phyloP scores from a whole-genome alignment of 2,329 filamentous ascomycete genomes.

The Xylaria sp. region DNA sequence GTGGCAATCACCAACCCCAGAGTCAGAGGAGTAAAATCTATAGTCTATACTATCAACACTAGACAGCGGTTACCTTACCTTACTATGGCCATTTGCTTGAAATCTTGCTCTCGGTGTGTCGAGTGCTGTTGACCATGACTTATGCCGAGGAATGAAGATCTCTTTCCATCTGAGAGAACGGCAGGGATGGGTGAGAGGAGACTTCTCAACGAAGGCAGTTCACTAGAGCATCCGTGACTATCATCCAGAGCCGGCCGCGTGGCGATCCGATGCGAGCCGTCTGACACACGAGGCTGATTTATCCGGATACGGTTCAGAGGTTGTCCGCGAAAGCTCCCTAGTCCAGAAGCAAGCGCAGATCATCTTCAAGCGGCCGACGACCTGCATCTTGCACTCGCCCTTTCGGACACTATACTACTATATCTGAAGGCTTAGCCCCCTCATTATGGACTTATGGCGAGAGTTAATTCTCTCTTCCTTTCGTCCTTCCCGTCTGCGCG shows the following conservation, averaged over 20 bases:
- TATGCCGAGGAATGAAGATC: not conserved
- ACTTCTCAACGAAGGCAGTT: not conserved
- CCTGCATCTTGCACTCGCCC: slow-evolving; percentile 5
- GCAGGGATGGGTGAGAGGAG: not conserved
- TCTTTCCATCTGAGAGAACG: not conserved
- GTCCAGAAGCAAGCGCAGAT: slow-evolving; percentile 15
- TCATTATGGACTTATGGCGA: slow-evolving; percentile 3
- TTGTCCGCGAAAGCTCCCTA: slow-evolving; percentile 14
- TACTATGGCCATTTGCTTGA: too few relatives aligned
- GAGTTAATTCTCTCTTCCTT: slow-evolving; percentile 9
- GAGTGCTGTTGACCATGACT: not conserved
- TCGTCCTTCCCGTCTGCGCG: not conserved
- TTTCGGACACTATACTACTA: slow-evolving; percentile 13
- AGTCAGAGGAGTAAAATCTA: not conserved
- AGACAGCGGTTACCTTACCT: not conserved
- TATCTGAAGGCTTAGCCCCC: slow-evolving; percentile 23
- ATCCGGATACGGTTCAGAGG: slow-evolving; percentile 22
- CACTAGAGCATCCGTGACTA: not conserved
- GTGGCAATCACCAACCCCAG: not conserved
- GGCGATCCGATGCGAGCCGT: slow-evolving; percentile 26
- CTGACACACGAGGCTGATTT: slow-evolving; percentile 31
- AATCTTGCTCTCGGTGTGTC: not conserved
- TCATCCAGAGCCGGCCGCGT: slow-evolving; percentile 15
- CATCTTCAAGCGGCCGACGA: slow-evolving; percentile 8
- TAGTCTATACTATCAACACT: not conserved